phyloP scores from a whole-genome alignment of 441 rosid species.

The Lepidium campestre region DNA sequence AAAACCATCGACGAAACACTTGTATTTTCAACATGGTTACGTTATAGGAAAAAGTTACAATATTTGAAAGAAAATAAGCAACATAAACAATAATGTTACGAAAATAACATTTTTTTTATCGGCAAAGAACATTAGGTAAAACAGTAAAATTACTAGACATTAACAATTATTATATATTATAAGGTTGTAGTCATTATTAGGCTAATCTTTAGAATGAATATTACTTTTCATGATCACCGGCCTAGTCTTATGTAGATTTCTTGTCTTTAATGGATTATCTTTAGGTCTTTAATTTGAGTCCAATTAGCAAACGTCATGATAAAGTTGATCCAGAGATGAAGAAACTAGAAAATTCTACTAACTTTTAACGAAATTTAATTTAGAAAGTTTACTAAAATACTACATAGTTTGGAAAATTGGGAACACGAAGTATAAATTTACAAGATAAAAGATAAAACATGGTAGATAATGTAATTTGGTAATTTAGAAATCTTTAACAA shows the following conservation, averaged over 20 bases:
- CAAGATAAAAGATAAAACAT: too few relatives aligned
- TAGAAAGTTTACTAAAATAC: background rate
- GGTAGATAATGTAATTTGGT: too few relatives aligned
- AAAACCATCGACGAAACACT: too few relatives aligned
- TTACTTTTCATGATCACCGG: slow-evolving; percentile 21
- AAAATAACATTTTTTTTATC: background rate
- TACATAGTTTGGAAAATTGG: background rate
- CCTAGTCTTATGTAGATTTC: slow-evolving; percentile 21
- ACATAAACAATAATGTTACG: slow-evolving; percentile 21
- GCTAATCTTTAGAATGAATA: slow-evolving; percentile 15
- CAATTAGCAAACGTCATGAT: slow-evolving; percentile 1
- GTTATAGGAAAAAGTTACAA: too few relatives aligned
- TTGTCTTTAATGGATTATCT: background rate
- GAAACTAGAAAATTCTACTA: background rate
- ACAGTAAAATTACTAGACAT: background rate
- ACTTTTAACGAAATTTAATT: background rate
- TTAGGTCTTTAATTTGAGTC: slow-evolving; percentile 5
- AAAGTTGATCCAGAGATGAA: background rate
- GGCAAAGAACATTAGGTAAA: slow-evolving; percentile 18
- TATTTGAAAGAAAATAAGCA: background rate
- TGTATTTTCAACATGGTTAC: background rate
- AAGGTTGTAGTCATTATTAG: background rate
- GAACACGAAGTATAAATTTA: background rate
- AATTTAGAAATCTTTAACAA: too few relatives aligned
- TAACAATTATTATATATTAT: background rate